These are phyloP conservation scores for Drechslerella coelobrocha DNA, from an alignment of 2,329 filamentous ascomycete species.

Conservation along the genomic window DNA sequence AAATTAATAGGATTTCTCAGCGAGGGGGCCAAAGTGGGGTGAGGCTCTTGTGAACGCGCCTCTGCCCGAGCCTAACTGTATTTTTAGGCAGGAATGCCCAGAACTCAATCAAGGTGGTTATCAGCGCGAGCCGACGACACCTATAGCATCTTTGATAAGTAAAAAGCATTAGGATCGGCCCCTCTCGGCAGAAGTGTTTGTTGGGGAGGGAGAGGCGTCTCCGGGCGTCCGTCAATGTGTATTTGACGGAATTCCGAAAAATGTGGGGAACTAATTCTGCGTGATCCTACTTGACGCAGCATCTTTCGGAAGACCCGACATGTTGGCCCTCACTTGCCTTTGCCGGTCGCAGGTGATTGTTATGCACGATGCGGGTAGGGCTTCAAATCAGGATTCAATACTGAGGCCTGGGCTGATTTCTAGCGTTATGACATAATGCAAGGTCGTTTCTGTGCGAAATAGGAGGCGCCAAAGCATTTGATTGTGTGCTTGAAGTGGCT, in stretches of 20 bases:
- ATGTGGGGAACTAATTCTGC: too few relatives aligned
- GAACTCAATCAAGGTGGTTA: too few relatives aligned
- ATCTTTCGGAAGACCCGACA: not conserved
- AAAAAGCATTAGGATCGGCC: not conserved
- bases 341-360: not conserved
- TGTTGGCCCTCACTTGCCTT: not conserved
- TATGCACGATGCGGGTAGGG: slow-evolving; percentile 9
- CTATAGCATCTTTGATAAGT: not conserved
- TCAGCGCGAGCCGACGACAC: too few relatives aligned
- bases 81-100: not conserved
- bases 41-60: slow-evolving; percentile 23
- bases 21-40: slow-evolving; percentile 21
- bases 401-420: not conserved
- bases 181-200: too few relatives aligned
- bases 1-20: slow-evolving; percentile 39
- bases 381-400: slow-evolving; percentile 2
- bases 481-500: slow-evolving; percentile 8
- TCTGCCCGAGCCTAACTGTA: not conserved
- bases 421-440: slow-evolving; percentile 30
- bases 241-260: too few relatives aligned
- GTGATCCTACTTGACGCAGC: too few relatives aligned
- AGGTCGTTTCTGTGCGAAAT: slow-evolving; percentile 10
- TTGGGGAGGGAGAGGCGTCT: not conserved
- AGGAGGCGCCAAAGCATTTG: slow-evolving; percentile 1
- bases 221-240: not conserved